Percentiles rank a stretch among this genome's conserved stretches.
phyloP scores from a whole-genome alignment of 2,329 filamentous ascomycete genomes.

The Cladobotryum protrusum region DNA sequence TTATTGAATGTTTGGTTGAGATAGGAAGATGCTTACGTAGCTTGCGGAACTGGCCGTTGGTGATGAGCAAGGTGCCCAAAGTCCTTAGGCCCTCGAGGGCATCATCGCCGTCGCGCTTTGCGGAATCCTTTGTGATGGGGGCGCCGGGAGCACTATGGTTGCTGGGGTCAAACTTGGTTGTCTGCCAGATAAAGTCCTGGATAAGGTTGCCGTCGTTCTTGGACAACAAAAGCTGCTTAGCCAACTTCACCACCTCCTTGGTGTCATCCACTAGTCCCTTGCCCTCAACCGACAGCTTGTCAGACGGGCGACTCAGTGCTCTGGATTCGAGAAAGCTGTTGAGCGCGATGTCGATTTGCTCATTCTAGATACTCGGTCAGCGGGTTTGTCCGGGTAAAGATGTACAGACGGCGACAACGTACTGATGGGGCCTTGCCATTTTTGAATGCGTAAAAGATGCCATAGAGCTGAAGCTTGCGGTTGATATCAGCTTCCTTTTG shows the following conservation, averaged over 20 bases:
- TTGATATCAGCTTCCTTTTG: slow-evolving; percentile 83
- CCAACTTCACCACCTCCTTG: slow-evolving; percentile 71
- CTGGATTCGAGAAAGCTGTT: slow-evolving; percentile 78
- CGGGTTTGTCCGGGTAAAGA: neutral
- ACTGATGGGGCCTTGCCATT: slow-evolving; percentile 87
- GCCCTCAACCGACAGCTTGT: slow-evolving; percentile 76
- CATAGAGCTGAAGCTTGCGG: slow-evolving; percentile 90
- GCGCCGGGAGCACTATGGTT: slow-evolving; percentile 55
- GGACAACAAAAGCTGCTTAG: slow-evolving; percentile 77
- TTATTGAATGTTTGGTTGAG: neutral
- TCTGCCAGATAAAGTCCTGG: slow-evolving; percentile 97
- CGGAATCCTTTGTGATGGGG: slow-evolving; percentile 68
- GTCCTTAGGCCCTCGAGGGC: slow-evolving; percentile 81
- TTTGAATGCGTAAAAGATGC: slow-evolving; percentile 79
- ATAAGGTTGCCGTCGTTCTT: slow-evolving; percentile 94
- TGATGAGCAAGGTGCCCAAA: slow-evolving; percentile 81
- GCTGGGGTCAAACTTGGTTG: slow-evolving; percentile 64
- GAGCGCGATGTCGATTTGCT: slow-evolving; percentile 90
- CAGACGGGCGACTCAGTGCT: slow-evolving; percentile 62
- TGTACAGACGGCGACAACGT: slow-evolving; percentile 30
- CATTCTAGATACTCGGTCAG: slow-evolving; percentile 53
- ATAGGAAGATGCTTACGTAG: slow-evolving; percentile 53
- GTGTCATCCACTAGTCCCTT: slow-evolving; percentile 71
- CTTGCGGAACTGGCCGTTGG: slow-evolving; percentile 94
- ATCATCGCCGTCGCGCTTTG: slow-evolving; percentile 76